Percentiles rank a stretch among this genome's conserved stretches.
These are phyloP conservation scores for Dryadomyces quercus-mongolicae DNA, from an alignment of 2,329 filamentous ascomycete species.

Conservation along the genomic window DNA sequence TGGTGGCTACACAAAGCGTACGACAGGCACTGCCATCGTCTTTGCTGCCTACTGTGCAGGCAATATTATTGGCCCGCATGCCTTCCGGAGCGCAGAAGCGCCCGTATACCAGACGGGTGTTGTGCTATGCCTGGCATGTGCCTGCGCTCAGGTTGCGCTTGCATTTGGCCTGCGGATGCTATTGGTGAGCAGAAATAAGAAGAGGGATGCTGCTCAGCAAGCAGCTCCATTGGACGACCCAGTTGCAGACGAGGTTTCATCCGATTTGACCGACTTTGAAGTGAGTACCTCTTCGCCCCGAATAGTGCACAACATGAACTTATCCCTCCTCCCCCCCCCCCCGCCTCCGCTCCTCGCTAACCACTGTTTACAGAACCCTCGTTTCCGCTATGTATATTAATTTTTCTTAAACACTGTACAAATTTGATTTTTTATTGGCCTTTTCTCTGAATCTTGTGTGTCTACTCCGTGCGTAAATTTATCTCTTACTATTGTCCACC, in stretches of 20 bases:
- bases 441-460: too few relatives aligned
- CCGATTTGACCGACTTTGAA: conserved; percentile 1
- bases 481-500: too few relatives aligned
- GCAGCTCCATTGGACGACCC: background rate
- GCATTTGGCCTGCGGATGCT: conserved; percentile 1
- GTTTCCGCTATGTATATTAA: conserved; percentile 4
- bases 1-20: conserved; percentile 4
- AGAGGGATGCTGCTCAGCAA: background rate
- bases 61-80: conserved; percentile 4
- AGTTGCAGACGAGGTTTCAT: background rate
- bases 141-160: background rate
- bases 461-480: too few relatives aligned
- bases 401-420: too few relatives aligned
- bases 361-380: background rate
- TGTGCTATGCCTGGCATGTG: background rate
- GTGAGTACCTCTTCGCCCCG: background rate
- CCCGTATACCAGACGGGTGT: conserved; percentile 4
- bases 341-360: too few relatives aligned
- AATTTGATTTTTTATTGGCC: too few relatives aligned
- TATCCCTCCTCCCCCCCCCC: background rate
- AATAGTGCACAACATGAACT: background rate
- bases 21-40: conserved; percentile 2
- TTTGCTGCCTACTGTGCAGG: conserved; percentile 4
- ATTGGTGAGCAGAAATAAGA: background rate
- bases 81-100: background rate